phyloP scores from a whole-genome alignment of 208 protist species.

The Angomonas ambiguus region DNA sequence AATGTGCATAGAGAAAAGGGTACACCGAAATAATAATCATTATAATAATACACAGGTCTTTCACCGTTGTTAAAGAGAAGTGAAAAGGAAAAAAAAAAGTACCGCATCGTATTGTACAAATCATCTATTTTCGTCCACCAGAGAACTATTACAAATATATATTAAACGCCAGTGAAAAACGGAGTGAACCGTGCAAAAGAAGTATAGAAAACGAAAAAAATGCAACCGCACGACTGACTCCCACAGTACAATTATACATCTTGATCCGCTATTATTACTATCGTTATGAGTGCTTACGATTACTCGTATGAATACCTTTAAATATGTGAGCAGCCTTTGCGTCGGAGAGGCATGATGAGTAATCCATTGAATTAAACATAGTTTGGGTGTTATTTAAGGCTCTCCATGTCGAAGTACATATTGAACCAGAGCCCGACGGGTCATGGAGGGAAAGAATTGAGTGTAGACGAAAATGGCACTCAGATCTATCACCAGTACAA shows the following conservation, averaged over 20 bases:
- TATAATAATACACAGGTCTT: background rate
- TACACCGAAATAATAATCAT: slow-evolving; percentile 13
- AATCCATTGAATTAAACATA: slow-evolving; percentile 6
- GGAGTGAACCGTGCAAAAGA: slow-evolving; percentile 4
- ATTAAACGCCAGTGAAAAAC: slow-evolving; percentile 1
- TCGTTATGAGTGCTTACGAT: background rate
- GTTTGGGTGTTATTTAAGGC: background rate
- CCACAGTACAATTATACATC: slow-evolving; percentile 8
- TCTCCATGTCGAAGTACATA: slow-evolving; percentile 20
- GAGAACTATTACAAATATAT: slow-evolving; percentile 17
- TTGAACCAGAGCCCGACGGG: slow-evolving; percentile 51
- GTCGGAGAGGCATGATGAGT: background rate
- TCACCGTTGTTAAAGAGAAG: background rate
- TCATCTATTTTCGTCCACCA: background rate
- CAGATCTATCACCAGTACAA: slow-evolving; percentile 47
- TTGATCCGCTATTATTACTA: slow-evolving; percentile 11
- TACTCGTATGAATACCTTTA: no score
- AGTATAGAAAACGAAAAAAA: slow-evolving; percentile 5
- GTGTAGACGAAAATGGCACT: slow-evolving; percentile 51
- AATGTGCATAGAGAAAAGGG: slow-evolving; percentile 13
- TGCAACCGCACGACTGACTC: background rate
- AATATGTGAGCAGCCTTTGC: background rate
- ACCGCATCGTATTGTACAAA: slow-evolving; percentile 5
- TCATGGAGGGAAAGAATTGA: slow-evolving; percentile 49
- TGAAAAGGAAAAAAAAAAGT: slow-evolving; percentile 16